Evolutionary conservation across 2,329 filamentous ascomycete species (phyloP).

Genomic region (Aureobasidium namibiae): DNA sequence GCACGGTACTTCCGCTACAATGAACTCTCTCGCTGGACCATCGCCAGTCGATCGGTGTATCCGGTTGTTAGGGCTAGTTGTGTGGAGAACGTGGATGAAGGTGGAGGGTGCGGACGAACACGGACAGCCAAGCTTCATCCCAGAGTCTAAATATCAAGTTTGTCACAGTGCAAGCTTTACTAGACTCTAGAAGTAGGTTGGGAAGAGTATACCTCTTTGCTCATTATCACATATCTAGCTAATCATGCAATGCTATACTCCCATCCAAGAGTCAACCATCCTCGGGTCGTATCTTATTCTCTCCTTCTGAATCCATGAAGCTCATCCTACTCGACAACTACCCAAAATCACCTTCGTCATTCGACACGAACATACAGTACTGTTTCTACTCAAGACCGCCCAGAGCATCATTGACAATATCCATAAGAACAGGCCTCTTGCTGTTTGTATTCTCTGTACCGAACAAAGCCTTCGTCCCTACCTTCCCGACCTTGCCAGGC

Average conservation of each 20-base stretch:
- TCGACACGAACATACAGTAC: background rate
- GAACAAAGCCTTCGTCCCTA: constrained; percentile 48
- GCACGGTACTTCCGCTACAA: background rate
- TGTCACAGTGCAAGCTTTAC: background rate
- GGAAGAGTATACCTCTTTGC: background rate
- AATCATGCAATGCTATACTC: background rate
- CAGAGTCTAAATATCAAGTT: background rate
- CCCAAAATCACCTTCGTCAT: background rate
- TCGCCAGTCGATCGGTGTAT: background rate
- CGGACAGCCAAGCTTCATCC: background rate
- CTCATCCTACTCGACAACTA: background rate
- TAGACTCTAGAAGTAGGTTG: no score
- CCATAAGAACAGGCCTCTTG: constrained; percentile 59
- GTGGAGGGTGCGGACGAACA: background rate
- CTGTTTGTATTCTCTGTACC: background rate
- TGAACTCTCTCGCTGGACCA: background rate
- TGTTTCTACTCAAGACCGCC: background rate
- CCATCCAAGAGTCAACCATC: background rate
- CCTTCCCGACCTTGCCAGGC: constrained; percentile 54
- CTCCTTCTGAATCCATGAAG: background rate
- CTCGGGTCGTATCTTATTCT: background rate
- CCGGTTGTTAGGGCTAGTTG: background rate
- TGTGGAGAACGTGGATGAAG: background rate
- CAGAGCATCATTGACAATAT: constrained; percentile 62
- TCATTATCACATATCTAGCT: background rate